Percentiles rank a stretch among this genome's conserved stretches.
phyloP scores from a whole-genome alignment of 176 grass and related monocot genomes.

The Saccharum officinarum region DNA sequence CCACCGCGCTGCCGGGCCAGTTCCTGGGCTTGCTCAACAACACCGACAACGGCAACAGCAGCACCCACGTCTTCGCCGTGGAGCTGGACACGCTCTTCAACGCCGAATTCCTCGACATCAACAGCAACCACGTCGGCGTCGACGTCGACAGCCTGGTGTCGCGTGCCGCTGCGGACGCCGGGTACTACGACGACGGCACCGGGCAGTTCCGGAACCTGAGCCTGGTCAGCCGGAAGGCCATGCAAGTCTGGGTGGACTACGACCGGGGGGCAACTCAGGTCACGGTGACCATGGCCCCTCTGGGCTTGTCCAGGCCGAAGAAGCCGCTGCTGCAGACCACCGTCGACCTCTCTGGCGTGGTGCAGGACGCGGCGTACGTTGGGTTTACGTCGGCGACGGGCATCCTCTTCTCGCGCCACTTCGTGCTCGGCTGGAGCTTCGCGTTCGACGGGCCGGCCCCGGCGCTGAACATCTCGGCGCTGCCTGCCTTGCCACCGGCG shows the following conservation, averaged over 20 bases:
- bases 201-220: slow-evolving; percentile 33
- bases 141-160: slow-evolving; percentile 44
- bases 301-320: slow-evolving; percentile 26
- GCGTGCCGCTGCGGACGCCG: not conserved
- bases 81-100: slow-evolving; percentile 62
- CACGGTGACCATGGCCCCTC: slow-evolving; percentile 45
- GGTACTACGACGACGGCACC: slow-evolving; percentile 39
- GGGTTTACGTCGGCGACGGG: slow-evolving; percentile 65
- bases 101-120: slow-evolving; percentile 40
- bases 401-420: slow-evolving; percentile 57
- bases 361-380: slow-evolving; percentile 42
- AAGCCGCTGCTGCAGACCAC: slow-evolving; percentile 34
- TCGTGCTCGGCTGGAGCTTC: slow-evolving; percentile 75
- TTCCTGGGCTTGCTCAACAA: slow-evolving; percentile 52
- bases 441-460: slow-evolving; percentile 50
- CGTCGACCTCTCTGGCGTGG: slow-evolving; percentile 31
- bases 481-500: slow-evolving; percentile 33
- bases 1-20: slow-evolving; percentile 35
- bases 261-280: slow-evolving; percentile 4
- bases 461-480: slow-evolving; percentile 37
- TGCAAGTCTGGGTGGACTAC: slow-evolving; percentile 64
- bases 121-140: slow-evolving; percentile 63
- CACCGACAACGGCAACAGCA: slow-evolving; percentile 21
- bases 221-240: slow-evolving; percentile 45
- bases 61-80: slow-evolving; percentile 43